Evolutionary conservation across 169 alveolate genomes (phyloP).

Genomic region (Babesia ovata): DNA sequence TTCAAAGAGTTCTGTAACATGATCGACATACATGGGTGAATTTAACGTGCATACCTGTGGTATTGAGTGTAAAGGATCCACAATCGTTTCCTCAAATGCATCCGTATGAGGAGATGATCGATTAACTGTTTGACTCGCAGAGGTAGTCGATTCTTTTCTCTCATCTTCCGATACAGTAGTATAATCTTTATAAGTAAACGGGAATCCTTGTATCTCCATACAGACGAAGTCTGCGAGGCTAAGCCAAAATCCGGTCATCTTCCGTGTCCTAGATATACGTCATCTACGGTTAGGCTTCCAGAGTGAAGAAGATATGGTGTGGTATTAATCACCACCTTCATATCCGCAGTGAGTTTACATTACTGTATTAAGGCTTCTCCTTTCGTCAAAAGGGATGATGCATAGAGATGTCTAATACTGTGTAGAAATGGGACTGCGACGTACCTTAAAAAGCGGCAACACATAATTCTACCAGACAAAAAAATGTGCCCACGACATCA

Average conservation of each 20-base stretch:
- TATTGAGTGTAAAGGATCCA: constrained; percentile 30
- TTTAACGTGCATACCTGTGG: constrained; percentile 27
- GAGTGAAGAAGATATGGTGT: too few species aligned
- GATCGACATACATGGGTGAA: background rate
- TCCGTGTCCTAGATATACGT: background rate
- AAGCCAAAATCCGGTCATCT: constrained; percentile 10
- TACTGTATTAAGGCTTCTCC: too few species aligned
- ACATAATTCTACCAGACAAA: too few species aligned
- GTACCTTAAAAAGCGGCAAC: too few species aligned
- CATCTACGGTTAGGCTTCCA: too few species aligned
- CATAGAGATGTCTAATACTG: too few species aligned
- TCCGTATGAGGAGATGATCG: background rate
- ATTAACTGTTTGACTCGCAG: background rate
- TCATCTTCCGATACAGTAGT: background rate
- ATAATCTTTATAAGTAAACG: constrained; percentile 1
- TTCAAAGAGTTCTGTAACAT: constrained; percentile 45
- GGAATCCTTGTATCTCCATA: constrained; percentile 30
- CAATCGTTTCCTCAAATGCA: background rate
- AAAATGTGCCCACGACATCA: too few species aligned
- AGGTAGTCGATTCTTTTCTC: background rate
- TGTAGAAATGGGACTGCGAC: too few species aligned
- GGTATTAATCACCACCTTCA: too few species aligned
- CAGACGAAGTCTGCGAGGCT: constrained; percentile 29
- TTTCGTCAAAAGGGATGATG: too few species aligned
- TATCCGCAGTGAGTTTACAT: too few species aligned